Evolutionary conservation across 257 asterid species (phyloP).

Genomic region (Plantago ovata): DNA sequence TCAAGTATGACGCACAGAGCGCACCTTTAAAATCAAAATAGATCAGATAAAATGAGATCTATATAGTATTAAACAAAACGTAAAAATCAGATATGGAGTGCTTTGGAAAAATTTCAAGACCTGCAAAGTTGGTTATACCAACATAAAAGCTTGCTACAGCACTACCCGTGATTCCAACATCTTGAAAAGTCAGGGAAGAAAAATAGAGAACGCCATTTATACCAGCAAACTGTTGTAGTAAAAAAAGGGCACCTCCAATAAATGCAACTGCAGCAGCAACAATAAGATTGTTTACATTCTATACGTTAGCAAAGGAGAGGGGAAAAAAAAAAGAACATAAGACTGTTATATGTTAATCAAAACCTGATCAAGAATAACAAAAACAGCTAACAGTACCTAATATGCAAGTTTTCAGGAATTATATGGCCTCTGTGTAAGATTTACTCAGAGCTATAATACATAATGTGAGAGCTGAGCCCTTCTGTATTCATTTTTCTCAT

Average conservation of each 20-base stretch:
- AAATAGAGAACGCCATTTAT: conserved; percentile 86
- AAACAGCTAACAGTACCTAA: not conserved
- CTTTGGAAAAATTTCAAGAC: conserved; percentile 28
- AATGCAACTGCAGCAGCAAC: conserved; percentile 60
- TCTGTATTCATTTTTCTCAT: too few relatives aligned
- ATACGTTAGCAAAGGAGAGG: conserved; percentile 11
- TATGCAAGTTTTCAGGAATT: too few relatives aligned
- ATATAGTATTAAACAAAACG: not conserved
- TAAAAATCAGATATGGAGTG: not conserved
- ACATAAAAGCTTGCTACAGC: conserved; percentile 67
- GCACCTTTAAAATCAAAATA: conserved; percentile 51
- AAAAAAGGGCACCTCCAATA: conserved; percentile 76
- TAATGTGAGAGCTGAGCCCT: too few relatives aligned
- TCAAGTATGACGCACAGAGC: conserved; percentile 62
- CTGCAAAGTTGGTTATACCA: conserved; percentile 77
- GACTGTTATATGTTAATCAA: too few relatives aligned
- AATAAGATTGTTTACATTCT: conserved; percentile 14
- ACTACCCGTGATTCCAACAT: conserved; percentile 73
- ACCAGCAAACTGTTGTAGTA: conserved; percentile 82
- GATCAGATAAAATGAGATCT: not conserved
- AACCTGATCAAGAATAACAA: too few relatives aligned
- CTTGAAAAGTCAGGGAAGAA: conserved; percentile 76
- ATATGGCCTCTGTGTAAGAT: too few relatives aligned
- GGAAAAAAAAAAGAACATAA: not conserved
- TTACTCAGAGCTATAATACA: too few relatives aligned